Percentiles rank a stretch among this genome's conserved stretches.
phyloP scores from a whole-genome alignment of 495 filamentous ascomycete species.

The Aeminium ludgeri region DNA sequence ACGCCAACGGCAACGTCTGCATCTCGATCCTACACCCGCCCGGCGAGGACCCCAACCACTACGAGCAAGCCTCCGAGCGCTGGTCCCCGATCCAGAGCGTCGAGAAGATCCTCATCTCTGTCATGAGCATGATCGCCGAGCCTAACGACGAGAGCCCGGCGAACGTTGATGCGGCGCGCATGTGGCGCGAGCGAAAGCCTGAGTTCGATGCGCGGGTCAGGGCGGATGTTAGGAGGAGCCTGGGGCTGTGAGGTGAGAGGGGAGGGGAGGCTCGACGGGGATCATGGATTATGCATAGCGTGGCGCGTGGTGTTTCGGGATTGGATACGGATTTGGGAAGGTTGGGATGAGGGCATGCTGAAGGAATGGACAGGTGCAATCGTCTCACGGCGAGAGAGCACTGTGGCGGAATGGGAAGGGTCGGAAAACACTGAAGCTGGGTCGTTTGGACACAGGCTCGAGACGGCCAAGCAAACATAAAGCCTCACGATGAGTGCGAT shows the following conservation, averaged over 20 bases:
- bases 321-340: not conserved
- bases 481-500: too few relatives aligned
- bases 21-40: conserved; percentile 96
- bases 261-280: not conserved
- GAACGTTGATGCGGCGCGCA: conserved; percentile 94
- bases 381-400: not conserved
- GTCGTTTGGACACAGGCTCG: too few relatives aligned
- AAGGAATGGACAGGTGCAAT: too few relatives aligned
- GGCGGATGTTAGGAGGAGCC: conserved; percentile 54
- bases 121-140: conserved; percentile 98
- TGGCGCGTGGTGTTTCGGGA: conserved; percentile 6
- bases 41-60: conserved; percentile 97
- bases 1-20: conserved; percentile 79
- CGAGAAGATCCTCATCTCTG: conserved; percentile 92
- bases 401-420: too few relatives aligned
- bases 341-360: too few relatives aligned
- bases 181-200: conserved; percentile 77
- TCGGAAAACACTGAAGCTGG: too few relatives aligned
- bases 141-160: conserved; percentile 97
- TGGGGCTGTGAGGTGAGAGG: conserved; percentile 30
- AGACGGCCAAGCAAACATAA: too few relatives aligned
- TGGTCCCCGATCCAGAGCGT: conserved; percentile 95
- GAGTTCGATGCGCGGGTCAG: conserved; percentile 81
- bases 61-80: conserved; percentile 87
- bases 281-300: not conserved